Evolutionary conservation across 192 early-diverging fungal species (phyloP).

Genomic region (Dispira simplex): DNA sequence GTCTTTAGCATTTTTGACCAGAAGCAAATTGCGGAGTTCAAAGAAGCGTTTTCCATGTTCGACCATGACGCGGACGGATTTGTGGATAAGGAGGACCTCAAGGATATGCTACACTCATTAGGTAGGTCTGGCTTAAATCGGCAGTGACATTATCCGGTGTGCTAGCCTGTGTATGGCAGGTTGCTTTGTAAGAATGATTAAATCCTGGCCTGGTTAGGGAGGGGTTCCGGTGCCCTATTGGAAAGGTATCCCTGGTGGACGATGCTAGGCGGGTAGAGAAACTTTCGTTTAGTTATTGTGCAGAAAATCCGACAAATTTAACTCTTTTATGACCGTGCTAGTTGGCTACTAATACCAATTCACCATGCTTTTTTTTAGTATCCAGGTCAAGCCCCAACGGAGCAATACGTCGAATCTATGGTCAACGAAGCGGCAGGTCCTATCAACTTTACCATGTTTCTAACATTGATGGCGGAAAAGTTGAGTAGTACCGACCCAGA

Average conservation of each 20-base stretch:
- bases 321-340: no score
- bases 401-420: slow-evolving; percentile 79
- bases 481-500: slow-evolving; percentile 84
- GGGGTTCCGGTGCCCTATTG: no score
- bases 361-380: neutral
- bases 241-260: no score
- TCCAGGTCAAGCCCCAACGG: slow-evolving; percentile 50
- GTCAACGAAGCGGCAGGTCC: slow-evolving; percentile 67
- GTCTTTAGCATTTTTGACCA: slow-evolving; percentile 98
- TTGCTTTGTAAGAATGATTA: no score
- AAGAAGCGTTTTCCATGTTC: slow-evolving; percentile 92
- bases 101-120: slow-evolving; percentile 70
- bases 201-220: no score
- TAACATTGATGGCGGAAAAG: slow-evolving; percentile 92
- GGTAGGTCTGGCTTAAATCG: slow-evolving; percentile 28
- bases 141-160: no score
- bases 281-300: no score
- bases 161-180: no score
- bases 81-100: slow-evolving; percentile 83
- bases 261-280: no score
- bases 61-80: slow-evolving; percentile 88
- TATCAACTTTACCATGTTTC: slow-evolving; percentile 98
- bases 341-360: no score
- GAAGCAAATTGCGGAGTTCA: slow-evolving; percentile 89
- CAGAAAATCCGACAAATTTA: no score